Conservation (phyloP, 257 asterid genomes). For the Ehretia macrophylla region DNA sequence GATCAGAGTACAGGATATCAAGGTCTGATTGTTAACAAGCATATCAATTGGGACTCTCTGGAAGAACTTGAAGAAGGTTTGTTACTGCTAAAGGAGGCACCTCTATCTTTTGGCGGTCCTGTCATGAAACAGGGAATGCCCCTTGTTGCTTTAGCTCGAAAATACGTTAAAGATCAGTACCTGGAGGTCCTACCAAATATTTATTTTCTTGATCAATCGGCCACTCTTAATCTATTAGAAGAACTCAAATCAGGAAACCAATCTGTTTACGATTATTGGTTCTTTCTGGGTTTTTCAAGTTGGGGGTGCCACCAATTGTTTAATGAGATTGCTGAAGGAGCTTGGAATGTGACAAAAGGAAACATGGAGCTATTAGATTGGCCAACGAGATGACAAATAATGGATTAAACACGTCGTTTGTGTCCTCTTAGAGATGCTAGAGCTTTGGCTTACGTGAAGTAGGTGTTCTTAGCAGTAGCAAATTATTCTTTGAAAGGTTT, state of each 20-base stretch:
- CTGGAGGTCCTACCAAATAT: constrained; percentile 46
- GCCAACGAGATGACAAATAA: constrained; percentile 23
- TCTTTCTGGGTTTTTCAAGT: constrained; percentile 69
- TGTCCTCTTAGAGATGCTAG: too few species aligned
- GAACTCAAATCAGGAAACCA: constrained; percentile 53
- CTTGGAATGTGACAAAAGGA: constrained; percentile 63
- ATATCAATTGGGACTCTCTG: constrained; percentile 68
- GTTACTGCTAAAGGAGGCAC: constrained; percentile 54
- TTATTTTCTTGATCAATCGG: constrained; percentile 58
- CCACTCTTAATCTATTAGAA: constrained; percentile 38
- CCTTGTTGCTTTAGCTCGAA: constrained; percentile 59
- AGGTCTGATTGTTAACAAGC: constrained; percentile 77
- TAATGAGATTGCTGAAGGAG: constrained; percentile 80
- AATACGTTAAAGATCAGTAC: constrained; percentile 26
- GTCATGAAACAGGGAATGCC: constrained; percentile 72
- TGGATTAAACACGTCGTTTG: neutral
- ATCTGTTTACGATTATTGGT: constrained; percentile 62
- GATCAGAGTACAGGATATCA: constrained; percentile 53
- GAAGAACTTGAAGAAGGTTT: constrained; percentile 50
- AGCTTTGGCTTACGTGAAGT: too few species aligned
- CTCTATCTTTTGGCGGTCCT: constrained; percentile 84
- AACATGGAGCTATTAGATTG: constrained; percentile 42
- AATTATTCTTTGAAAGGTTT: too few species aligned
- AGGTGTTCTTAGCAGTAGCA: neutral
- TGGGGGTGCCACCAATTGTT: constrained; percentile 88